Base-by-base conservation (phyloP, 2,329 filamentous ascomycete genomes). In the Arachnomyces sp. region DNA sequence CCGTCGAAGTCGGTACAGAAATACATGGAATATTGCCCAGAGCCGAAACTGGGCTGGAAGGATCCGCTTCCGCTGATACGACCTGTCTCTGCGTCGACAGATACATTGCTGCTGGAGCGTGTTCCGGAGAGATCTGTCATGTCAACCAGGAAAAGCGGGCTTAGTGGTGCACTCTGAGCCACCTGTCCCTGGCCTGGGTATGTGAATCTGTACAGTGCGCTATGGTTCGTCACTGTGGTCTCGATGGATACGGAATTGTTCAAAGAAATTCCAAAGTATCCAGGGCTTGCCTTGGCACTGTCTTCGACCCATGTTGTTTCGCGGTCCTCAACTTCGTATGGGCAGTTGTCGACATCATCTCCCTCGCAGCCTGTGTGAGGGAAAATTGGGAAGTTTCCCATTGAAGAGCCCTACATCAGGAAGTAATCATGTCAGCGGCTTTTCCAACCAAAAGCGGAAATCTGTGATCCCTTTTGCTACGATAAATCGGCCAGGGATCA, bases 321-420 rank as follows among this genome's bases (percentile, higher is more conserved):
- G 62, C 78, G 69, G 31, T 71, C 66, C 14, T 56, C 61, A 49
- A 76, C 76, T 8, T 74, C 71, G 52, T 77, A 86, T 9, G 64
- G 66, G 56, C 82, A 86, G 6, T 67, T 65, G 50, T 84, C 68
- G 39, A 86, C 60, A 30, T 79, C 72, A 44, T 83, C 75, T 11
- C 66, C 70, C 0, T 73, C 68, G 47, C 83, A 87, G 31, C 68
- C 67, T 3, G 73, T 63, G 45, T 84, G 81, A 0, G 82, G 72
- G 47, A 87, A 86, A 1, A 87, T 65, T 0, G 84, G 79, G 39
- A 87, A 87, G 53, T 85, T 86, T 11, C 82, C 84, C 12, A 86
- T 62, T 3, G 79, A 85, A 0, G 82, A 76, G 1, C 62, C 48
- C 60, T 57, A 17, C n/a, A 25, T 25, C 21, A 5, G 5, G 21